phyloP scores from a whole-genome alignment of 2,329 filamentous ascomycete species.

The Neonectria faginata region DNA sequence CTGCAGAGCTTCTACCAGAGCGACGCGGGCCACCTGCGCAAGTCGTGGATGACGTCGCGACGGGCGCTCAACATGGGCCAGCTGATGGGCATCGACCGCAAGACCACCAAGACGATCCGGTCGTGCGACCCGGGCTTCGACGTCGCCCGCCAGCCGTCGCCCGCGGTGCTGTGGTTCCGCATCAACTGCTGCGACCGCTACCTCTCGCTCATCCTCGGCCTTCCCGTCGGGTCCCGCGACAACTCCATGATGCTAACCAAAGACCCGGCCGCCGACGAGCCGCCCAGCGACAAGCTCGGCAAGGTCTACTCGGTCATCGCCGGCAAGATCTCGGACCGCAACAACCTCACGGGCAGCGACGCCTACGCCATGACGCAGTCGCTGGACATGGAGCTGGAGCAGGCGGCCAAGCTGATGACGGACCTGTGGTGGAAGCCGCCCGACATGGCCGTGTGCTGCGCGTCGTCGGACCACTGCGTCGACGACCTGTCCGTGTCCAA shows the following conservation, averaged over 20 bases:
- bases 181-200: constrained; percentile 63
- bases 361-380: constrained; percentile 56
- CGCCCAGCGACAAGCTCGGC: constrained; percentile 58
- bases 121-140: constrained; percentile 52
- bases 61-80: constrained; percentile 63
- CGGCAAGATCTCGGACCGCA: constrained; percentile 61
- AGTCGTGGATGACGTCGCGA: constrained; percentile 64
- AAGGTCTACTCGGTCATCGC: constrained; percentile 57
- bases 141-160: constrained; percentile 43
- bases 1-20: constrained; percentile 62
- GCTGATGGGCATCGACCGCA: constrained; percentile 61
- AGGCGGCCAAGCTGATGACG: constrained; percentile 55
- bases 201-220: constrained; percentile 62
- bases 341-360: constrained; percentile 51
- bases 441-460: constrained; percentile 39
- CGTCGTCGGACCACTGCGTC: constrained; percentile 32
- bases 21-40: constrained; percentile 65
- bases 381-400: constrained; percentile 61
- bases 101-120: constrained; percentile 49
- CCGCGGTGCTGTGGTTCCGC: constrained; percentile 59
- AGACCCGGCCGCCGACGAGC: constrained; percentile 45
- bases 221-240: constrained; percentile 58
- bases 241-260: constrained; percentile 51
- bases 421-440: constrained; percentile 62
- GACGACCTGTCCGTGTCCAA: constrained; percentile 51